Evolutionary conservation across 192 early-diverging fungal species (phyloP).

Genomic region (Dissophora globulifera): DNA sequence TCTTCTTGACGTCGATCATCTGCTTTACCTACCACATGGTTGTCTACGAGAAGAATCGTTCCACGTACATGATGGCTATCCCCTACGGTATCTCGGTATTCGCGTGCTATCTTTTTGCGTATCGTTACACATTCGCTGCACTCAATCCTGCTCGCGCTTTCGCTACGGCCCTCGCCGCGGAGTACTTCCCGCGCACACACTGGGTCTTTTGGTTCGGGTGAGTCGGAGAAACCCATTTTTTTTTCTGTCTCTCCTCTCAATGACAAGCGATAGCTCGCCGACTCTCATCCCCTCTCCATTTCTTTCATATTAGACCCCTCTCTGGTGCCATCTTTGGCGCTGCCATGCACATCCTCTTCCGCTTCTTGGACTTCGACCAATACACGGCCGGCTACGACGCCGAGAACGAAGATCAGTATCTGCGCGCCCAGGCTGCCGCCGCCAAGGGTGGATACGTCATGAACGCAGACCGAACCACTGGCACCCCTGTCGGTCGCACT

Average conservation of each 20-base stretch:
- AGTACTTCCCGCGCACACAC: constrained; percentile 57
- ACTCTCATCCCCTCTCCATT: too few relatives aligned
- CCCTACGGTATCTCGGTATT: constrained; percentile 45
- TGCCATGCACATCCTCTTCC: constrained; percentile 39
- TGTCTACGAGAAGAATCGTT: constrained; percentile 43
- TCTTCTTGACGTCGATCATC: constrained; percentile 36
- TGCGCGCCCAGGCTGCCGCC: constrained; percentile 26
- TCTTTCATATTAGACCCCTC: constrained; percentile 22
- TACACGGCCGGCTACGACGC: constrained; percentile 36
- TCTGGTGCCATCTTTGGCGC: constrained; percentile 30
- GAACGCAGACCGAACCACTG: constrained; percentile 2
- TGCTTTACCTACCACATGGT: constrained; percentile 44
- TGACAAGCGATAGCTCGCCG: too few relatives aligned
- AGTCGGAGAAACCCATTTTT: not conserved
- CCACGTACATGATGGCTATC: constrained; percentile 31
- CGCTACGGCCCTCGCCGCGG: constrained; percentile 64
- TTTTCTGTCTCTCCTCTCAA: too few relatives aligned
- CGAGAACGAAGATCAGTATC: constrained; percentile 42
- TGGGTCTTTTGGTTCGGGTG: constrained; percentile 76
- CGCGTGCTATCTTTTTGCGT: constrained; percentile 34
- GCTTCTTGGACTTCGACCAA: constrained; percentile 27
- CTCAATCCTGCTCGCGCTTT: constrained; percentile 77
- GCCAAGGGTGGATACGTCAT: not conserved
- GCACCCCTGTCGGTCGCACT: too few relatives aligned
- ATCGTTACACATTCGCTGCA: constrained; percentile 56